phyloP scores from a whole-genome alignment of 1,139 yeast species.

The Saccharomyces hybrid region DNA sequence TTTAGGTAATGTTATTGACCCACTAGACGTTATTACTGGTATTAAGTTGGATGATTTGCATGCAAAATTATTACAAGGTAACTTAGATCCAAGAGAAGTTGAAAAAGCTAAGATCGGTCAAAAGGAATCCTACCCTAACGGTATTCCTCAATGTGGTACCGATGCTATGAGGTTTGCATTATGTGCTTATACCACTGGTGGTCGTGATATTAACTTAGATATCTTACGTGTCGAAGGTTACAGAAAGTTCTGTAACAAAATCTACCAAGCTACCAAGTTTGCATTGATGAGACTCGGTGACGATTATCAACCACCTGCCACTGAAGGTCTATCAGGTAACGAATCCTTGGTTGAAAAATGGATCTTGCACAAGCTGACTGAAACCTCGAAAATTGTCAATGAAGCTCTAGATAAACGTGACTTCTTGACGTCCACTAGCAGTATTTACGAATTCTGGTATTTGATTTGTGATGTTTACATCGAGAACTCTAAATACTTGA shows the following conservation, averaged over 20 bases:
- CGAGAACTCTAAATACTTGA: slow-evolving; percentile 90
- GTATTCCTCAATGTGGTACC: slow-evolving; percentile 99
- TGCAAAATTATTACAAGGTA: slow-evolving; percentile 69
- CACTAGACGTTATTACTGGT: slow-evolving; percentile 88
- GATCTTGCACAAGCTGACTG: slow-evolving; percentile 82
- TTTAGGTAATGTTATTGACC: slow-evolving; percentile 92
- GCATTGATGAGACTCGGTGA: slow-evolving; percentile 89
- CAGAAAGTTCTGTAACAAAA: slow-evolving; percentile 98
- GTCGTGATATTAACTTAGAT: slow-evolving; percentile 94
- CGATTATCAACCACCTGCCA: slow-evolving; percentile 74
- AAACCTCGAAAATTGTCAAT: slow-evolving; percentile 57
- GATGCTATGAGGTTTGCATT: slow-evolving; percentile 96
- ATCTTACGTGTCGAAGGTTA: slow-evolving; percentile 96
- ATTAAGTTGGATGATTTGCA: slow-evolving; percentile 73
- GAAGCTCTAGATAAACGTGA: slow-evolving; percentile 74
- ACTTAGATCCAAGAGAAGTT: slow-evolving; percentile 83
- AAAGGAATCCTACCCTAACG: slow-evolving; percentile 83
- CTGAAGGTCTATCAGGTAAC: slow-evolving; percentile 55
- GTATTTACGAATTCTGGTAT: slow-evolving; percentile 88
- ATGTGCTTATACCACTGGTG: slow-evolving; percentile 98
- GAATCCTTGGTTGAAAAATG: slow-evolving; percentile 93
- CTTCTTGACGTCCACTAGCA: slow-evolving; percentile 79
- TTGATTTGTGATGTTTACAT: slow-evolving; percentile 96
- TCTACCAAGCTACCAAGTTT: slow-evolving; percentile 96
- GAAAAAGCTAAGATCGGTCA: slow-evolving; percentile 86